Percentiles rank a stretch among this genome's conserved stretches.
These are phyloP conservation scores for Quercus dentata DNA, from an alignment of 306 rosid genomes.

Conservation along the genomic window DNA sequence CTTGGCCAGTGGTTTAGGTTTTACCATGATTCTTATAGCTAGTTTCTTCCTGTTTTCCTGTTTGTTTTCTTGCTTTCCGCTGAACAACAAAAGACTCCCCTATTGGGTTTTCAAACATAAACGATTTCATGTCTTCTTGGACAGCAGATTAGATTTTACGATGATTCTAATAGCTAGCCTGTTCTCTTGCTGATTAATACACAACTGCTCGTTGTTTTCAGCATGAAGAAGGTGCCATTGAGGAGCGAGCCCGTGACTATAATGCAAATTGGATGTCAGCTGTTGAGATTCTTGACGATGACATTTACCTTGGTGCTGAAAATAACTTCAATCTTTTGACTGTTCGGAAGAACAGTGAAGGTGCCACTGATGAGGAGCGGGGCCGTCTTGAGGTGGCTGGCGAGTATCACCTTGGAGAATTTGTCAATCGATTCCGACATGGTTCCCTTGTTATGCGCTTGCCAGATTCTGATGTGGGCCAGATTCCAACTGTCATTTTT, in stretches of 20 bases:
- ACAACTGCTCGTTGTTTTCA: conserved; percentile 17
- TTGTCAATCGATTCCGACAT: conserved; percentile 73
- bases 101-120: neutral
- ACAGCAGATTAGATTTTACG: neutral
- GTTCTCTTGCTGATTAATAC: neutral
- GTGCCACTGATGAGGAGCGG: conserved; percentile 90
- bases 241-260: conserved; percentile 97
- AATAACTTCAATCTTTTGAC: conserved; percentile 56
- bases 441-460: conserved; percentile 94
- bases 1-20: neutral
- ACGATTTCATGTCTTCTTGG: neutral
- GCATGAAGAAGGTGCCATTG: conserved; percentile 99
- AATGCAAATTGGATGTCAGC: conserved; percentile 97
- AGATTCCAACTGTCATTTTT: conserved; percentile 89
- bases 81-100: neutral
- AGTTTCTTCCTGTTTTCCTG: neutral
- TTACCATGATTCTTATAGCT: neutral
- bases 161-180: neutral
- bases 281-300: conserved; percentile 96
- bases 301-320: conserved; percentile 88
- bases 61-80: neutral
- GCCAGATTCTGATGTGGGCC: conserved; percentile 95
- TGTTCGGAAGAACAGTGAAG: conserved; percentile 75
- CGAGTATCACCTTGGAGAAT: conserved; percentile 92
- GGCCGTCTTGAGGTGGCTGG: conserved; percentile 92